phyloP scores from a whole-genome alignment of 2,329 filamentous ascomycete species.

The Fusarium sororula region DNA sequence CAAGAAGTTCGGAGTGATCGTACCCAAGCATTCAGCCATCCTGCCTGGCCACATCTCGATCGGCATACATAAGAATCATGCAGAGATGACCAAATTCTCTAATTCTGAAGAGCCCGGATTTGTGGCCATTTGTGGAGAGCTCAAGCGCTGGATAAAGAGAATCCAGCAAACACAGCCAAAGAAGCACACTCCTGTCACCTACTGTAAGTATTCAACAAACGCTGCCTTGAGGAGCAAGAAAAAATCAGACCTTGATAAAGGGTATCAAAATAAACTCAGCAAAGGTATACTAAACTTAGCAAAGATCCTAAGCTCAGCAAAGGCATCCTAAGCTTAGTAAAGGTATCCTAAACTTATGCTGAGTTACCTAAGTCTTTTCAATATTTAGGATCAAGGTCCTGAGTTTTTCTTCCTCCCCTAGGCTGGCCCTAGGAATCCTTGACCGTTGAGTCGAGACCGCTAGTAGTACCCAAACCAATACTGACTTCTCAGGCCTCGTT shows the following conservation, averaged over 20 bases:
- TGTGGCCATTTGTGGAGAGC: slow-evolving; percentile 6
- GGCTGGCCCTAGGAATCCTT: too few relatives aligned
- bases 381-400: rapidly evolving
- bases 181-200: rapidly evolving
- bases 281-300: neutral
- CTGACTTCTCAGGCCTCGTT: slow-evolving; percentile 1
- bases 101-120: slow-evolving; percentile 14
- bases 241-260: neutral
- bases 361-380: neutral
- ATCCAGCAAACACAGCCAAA: neutral
- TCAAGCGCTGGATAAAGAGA: slow-evolving; percentile 12
- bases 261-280: neutral
- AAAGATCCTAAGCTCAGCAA: neutral
- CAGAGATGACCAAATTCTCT: slow-evolving; percentile 16
- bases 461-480: neutral
- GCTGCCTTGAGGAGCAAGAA: rapidly evolving
- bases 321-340: too few relatives aligned
- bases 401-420: neutral
- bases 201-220: neutral
- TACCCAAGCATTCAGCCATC: slow-evolving; percentile 25
- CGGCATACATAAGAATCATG: slow-evolving; percentile 19
- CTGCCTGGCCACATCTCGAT: slow-evolving; percentile 9
- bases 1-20: slow-evolving; percentile 1
- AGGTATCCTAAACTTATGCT: neutral
- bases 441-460: too few relatives aligned